phyloP scores from a whole-genome alignment of 176 grass and related monocot genomes.

The Lolium perenne region DNA sequence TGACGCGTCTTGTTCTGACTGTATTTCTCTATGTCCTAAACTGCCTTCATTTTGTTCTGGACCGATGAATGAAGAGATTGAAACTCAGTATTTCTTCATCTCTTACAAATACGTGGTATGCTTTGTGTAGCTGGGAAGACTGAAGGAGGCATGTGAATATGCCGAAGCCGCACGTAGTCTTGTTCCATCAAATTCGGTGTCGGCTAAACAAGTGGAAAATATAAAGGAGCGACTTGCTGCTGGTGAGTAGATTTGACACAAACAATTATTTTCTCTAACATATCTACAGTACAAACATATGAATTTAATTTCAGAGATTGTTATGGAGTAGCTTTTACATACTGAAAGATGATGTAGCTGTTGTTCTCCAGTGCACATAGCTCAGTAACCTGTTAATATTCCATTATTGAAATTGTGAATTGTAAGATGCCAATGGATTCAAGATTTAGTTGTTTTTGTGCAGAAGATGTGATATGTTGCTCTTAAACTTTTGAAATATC shows the following conservation, averaged over 20 bases:
- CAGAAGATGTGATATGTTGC: slow-evolving; percentile 15
- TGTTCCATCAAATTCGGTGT: slow-evolving; percentile 58
- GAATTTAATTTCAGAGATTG: slow-evolving; percentile 21
- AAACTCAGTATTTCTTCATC: background rate
- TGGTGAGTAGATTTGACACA: slow-evolving; percentile 53
- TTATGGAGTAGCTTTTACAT: slow-evolving; percentile 12
- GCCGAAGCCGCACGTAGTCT: slow-evolving; percentile 56
- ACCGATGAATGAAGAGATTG: slow-evolving; percentile 6
- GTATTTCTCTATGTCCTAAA: background rate
- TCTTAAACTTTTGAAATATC: slow-evolving; percentile 16
- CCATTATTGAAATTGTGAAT: slow-evolving; percentile 13
- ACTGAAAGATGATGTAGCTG: slow-evolving; percentile 18
- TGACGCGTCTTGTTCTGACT: background rate
- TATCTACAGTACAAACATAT: slow-evolving; percentile 6
- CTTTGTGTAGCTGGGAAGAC: slow-evolving; percentile 77
- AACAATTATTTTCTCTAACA: background rate
- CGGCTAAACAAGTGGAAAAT: slow-evolving; percentile 53
- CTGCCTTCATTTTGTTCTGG: background rate
- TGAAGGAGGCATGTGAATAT: slow-evolving; percentile 79
- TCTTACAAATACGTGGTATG: slow-evolving; percentile 19
- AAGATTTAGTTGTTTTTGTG: background rate
- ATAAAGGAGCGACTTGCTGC: slow-evolving; percentile 64
- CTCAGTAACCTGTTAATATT: slow-evolving; percentile 30
- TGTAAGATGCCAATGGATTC: slow-evolving; percentile 15
- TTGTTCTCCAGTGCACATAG: background rate